Base-by-base conservation (phyloP, 768 basidiomycete species). In the Boletus subcaerulescens region DNA sequence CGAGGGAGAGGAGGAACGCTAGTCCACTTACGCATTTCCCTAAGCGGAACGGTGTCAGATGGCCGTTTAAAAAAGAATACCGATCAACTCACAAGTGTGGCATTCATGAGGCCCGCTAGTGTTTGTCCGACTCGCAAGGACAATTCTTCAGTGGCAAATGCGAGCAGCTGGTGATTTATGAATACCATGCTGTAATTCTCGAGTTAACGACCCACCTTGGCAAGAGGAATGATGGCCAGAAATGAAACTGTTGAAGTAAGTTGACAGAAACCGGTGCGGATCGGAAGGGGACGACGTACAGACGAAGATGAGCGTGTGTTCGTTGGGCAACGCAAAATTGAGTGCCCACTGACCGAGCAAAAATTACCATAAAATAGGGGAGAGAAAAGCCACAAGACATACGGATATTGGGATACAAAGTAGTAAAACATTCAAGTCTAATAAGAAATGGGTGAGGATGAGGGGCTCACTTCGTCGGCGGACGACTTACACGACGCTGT, bases 61-160 rank as follows among this genome's bases (percentile, higher is more conserved):
- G 5, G 18, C 24, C 10, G 18, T 7, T 24, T n/a, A 10, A 43
- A 52, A 49, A 39, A 3, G 3, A 12, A 31, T 11, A 12, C 18
- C 7, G 29, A 50, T 24, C 13, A 41, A 66, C 80, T 59, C 60
- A 91, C 87, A 59, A 91, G 74, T 14, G 91, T 94, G 20, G 92
- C 92, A 71, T 93, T 94, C 52, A 94, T 67, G 3, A 94, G 78
- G 38, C 91, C 91, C 4, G 91, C 90, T 12, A 92, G 72, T 2
- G 91, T 91, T 68, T 90, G 86, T 2, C 91, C 92, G 2, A 93
- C 85, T 31, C 91, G 83, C 52, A 91, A 64, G 4, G 92, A 89
- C 17, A 94, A 60, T 59, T 94, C 89, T 55, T 94, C 92, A 0
- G 92, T 94, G 1, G 90, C 90, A 64, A 92, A 93, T 1, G 85